Conservation (phyloP, 2,329 filamentous ascomycete genomes). For the Colletotrichum sidae region DNA sequence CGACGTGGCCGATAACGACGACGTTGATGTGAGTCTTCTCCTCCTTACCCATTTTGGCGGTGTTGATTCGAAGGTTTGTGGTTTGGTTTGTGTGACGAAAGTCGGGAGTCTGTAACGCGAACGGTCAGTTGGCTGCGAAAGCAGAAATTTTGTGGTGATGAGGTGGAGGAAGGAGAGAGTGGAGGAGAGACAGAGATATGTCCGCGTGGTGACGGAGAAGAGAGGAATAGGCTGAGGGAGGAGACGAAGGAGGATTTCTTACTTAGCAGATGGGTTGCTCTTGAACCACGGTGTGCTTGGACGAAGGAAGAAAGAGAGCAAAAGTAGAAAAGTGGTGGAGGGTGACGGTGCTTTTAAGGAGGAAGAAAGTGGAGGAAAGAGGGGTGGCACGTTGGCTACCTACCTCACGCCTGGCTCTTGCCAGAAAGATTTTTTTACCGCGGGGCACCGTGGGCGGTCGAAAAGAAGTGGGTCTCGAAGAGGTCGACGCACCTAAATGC, state of each 20-base stretch:
- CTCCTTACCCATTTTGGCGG: slow-evolving; percentile 74
- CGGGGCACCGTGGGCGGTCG: background rate
- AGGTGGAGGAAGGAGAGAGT: too few species aligned
- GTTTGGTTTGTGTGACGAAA: slow-evolving; percentile 16
- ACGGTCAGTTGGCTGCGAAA: background rate
- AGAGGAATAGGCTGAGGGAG: background rate
- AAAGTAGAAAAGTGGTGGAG: slow-evolving; percentile 4
- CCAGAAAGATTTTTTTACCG: slow-evolving; percentile 4
- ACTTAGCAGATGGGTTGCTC: slow-evolving; percentile 18
- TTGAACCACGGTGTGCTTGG: slow-evolving; percentile 8
- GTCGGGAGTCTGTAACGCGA: slow-evolving; percentile 4
- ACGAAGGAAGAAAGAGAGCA: slow-evolving; percentile 15
- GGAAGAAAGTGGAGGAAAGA: background rate
- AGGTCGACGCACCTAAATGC: slow-evolving; percentile 21
- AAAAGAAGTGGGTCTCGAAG: slow-evolving; percentile 1
- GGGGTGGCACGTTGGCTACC: too few species aligned
- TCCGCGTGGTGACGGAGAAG: too few species aligned
- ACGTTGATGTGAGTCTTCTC: slow-evolving; percentile 97
- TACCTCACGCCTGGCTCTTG: too few species aligned
- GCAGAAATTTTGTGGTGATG: too few species aligned
- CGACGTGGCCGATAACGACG: slow-evolving; percentile 99
- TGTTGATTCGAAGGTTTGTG: slow-evolving; percentile 23
- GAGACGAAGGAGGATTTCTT: background rate
- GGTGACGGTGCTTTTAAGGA: slow-evolving; percentile 7
- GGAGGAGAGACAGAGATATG: too few species aligned